These are phyloP conservation scores for Talaromyces amestolkiae DNA, from an alignment of 2,329 filamentous ascomycete species.

Conservation along the genomic window DNA sequence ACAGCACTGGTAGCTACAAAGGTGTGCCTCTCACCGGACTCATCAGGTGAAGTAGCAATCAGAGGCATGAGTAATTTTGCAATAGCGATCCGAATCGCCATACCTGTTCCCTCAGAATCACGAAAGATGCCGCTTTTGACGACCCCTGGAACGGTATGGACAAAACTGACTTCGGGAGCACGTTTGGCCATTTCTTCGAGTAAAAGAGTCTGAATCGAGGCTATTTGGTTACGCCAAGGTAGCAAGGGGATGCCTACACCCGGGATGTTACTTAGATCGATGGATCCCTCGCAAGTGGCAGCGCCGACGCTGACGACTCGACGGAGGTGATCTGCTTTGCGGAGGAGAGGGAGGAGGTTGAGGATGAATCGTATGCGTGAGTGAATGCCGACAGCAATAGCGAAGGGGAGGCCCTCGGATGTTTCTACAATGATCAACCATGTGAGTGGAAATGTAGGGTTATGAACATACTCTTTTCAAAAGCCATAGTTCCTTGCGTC, in stretches of 20 bases:
- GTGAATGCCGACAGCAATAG: slow-evolving; percentile 55
- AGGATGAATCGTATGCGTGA: slow-evolving; percentile 56
- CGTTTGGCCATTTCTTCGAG: slow-evolving; percentile 49
- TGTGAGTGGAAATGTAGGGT: too few relatives aligned
- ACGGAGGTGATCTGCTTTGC: slow-evolving; percentile 45
- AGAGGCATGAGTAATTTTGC: not conserved
- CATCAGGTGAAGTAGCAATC: not conserved
- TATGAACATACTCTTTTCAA: not conserved
- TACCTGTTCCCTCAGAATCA: slow-evolving; percentile 11
- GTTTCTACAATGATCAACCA: slow-evolving; percentile 46
- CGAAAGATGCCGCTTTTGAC: slow-evolving; percentile 47
- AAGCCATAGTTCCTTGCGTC: slow-evolving; percentile 32
- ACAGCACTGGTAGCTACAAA: not conserved
- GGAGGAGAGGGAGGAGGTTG: slow-evolving; percentile 58
- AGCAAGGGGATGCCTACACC: slow-evolving; percentile 38
- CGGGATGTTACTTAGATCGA: slow-evolving; percentile 50
- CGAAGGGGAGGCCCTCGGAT: slow-evolving; percentile 55
- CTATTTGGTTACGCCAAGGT: slow-evolving; percentile 46
- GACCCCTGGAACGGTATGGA: slow-evolving; percentile 48
- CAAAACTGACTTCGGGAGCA: slow-evolving; percentile 50
- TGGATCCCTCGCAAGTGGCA: slow-evolving; percentile 51
- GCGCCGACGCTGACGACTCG: slow-evolving; percentile 58
- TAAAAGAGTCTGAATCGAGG: slow-evolving; percentile 50
- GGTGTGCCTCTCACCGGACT: not conserved
- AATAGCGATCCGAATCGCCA: not conserved